Evolutionary conservation across 2,329 filamentous ascomycete genomes (phyloP).

Genomic region (Hymenoscyphus salicellus): DNA sequence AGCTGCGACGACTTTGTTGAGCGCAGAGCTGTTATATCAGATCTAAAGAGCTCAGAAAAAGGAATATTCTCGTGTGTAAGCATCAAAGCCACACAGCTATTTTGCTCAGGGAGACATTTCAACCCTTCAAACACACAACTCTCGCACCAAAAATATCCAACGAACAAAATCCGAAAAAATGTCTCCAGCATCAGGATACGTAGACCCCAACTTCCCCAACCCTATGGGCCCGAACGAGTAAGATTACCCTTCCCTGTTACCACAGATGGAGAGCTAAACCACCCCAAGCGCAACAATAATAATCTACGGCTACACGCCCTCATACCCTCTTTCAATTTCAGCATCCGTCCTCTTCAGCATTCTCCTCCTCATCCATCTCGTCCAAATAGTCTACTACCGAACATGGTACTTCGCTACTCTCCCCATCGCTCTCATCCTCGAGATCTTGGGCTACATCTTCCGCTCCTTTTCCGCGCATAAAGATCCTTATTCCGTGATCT

Average conservation of each 20-base stretch:
- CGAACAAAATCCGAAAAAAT: no score
- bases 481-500: conserved; percentile 52
- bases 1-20: no score
- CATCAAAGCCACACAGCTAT: no score
- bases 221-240: conserved; percentile 7
- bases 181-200: no score
- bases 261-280: background rate
- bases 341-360: conserved; percentile 45
- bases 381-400: conserved; percentile 38
- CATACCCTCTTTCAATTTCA: conserved; percentile 43
- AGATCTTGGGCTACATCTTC: conserved; percentile 50
- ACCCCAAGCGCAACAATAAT: conserved; percentile 1
- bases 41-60: no score
- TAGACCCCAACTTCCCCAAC: conserved; percentile 8
- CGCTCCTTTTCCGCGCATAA: conserved; percentile 47
- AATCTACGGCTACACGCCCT: conserved; percentile 31
- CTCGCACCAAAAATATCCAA: no score
- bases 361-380: conserved; percentile 40
- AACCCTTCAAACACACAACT: no score
- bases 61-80: no score
- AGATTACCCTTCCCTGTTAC: background rate
- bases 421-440: conserved; percentile 45
- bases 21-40: no score
- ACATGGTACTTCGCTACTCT: conserved; percentile 49
- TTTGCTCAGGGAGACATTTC: no score